Evolutionary conservation across 2,329 filamentous ascomycete genomes (phyloP).

Genomic region (Ophiocordyceps camponoti-floridani): DNA sequence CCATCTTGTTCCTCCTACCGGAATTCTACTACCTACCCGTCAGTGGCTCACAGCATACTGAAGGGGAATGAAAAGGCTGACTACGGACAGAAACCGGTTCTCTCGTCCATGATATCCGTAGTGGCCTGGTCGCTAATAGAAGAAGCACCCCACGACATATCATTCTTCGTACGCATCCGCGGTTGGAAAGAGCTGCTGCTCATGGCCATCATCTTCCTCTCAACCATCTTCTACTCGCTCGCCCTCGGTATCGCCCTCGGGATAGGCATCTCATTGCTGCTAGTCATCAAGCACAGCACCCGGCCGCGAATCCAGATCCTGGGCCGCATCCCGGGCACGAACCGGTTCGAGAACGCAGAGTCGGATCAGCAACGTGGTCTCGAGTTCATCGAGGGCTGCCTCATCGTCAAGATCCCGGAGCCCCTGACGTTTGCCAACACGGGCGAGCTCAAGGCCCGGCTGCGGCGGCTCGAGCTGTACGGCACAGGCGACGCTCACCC

Average conservation of each 20-base stretch:
- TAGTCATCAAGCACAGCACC: conserved; percentile 79
- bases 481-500: conserved; percentile 77
- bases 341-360: conserved; percentile 74
- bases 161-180: conserved; percentile 71
- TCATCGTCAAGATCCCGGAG: conserved; percentile 96
- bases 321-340: conserved; percentile 69
- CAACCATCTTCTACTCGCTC: conserved; percentile 90
- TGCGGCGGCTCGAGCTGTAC: conserved; percentile 74
- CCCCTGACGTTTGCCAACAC: conserved; percentile 95
- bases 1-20: conserved; percentile 65
- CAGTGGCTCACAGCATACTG: conserved; percentile 17
- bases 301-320: conserved; percentile 91
- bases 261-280: conserved; percentile 75
- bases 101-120: conserved; percentile 86
- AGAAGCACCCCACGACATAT: conserved; percentile 82
- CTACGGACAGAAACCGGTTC: conserved; percentile 58
- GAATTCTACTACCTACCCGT: conserved; percentile 95
- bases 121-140: conserved; percentile 91
- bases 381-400: conserved; percentile 78
- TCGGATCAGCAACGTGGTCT: conserved; percentile 46
- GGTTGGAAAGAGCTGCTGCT: conserved; percentile 75
- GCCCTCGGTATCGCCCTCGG: conserved; percentile 87
- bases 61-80: background rate
- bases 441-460: conserved; percentile 68
- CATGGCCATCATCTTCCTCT: conserved; percentile 78